Conservation (phyloP, 352 stramenopile species). For the Phytophthora pistaciae region DNA sequence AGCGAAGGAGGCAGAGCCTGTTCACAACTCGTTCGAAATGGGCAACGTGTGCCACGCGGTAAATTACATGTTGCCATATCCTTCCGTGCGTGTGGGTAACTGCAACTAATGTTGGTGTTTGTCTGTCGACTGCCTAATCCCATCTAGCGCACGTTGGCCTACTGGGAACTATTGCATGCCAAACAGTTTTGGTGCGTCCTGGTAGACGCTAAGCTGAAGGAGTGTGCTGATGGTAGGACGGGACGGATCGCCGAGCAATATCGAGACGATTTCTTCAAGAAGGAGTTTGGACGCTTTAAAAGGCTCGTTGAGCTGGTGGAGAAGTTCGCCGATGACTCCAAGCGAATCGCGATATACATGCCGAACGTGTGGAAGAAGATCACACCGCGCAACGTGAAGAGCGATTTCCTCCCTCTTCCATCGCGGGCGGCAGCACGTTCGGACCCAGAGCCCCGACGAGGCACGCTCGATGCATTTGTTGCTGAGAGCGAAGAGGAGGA, state of each 20-base stretch:
- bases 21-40: slow-evolving; percentile 65
- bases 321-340: slow-evolving; percentile 67
- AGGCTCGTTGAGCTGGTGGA: slow-evolving; percentile 67
- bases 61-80: slow-evolving; percentile 12
- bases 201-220: slow-evolving; percentile 68
- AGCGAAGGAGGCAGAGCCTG: slow-evolving; percentile 36
- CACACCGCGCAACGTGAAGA: slow-evolving; percentile 47
- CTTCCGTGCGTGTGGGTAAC: background rate
- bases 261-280: slow-evolving; percentile 58
- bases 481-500: slow-evolving; percentile 66
- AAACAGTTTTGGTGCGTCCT: slow-evolving; percentile 86
- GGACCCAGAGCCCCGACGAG: slow-evolving; percentile 42
- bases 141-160: slow-evolving; percentile 71
- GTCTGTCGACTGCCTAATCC: background rate
- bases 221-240: slow-evolving; percentile 48
- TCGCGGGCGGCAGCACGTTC: slow-evolving; percentile 3
- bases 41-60: slow-evolving; percentile 85
- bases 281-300: slow-evolving; percentile 85
- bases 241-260: slow-evolving; percentile 56
- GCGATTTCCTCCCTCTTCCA: slow-evolving; percentile 56
- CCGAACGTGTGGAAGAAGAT: slow-evolving; percentile 80
- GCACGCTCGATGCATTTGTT: slow-evolving; percentile 69
- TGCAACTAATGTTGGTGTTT: background rate
- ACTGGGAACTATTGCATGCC: slow-evolving; percentile 84
- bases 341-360: slow-evolving; percentile 43